Evolutionary conservation across 371 early-diverging fungal species (phyloP).

Genomic region (Mortierella sp.): DNA sequence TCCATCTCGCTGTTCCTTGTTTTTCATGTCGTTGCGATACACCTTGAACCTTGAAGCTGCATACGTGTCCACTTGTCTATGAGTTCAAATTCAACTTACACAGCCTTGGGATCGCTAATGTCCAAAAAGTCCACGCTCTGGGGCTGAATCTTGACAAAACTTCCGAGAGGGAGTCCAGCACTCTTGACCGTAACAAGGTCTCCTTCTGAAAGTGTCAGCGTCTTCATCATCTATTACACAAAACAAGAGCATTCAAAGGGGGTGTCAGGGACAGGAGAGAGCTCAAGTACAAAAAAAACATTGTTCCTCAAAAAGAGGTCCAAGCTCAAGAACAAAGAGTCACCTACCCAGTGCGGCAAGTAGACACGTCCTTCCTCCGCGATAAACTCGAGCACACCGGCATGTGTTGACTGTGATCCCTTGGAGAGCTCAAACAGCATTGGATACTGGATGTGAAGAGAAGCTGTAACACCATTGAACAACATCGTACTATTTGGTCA

Average conservation of each 20-base stretch:
- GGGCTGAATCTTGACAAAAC: slow-evolving; percentile 97
- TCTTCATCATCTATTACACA: slow-evolving; percentile 90
- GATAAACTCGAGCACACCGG: slow-evolving; percentile 99
- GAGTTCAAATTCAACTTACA: slow-evolving; percentile 66
- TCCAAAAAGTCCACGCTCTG: slow-evolving; percentile 98
- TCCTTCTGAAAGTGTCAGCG: slow-evolving; percentile 83
- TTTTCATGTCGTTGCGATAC: no score
- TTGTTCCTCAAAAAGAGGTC: not conserved
- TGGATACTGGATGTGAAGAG: slow-evolving; percentile 92
- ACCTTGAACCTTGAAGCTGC: no score
- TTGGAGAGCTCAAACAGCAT: slow-evolving; percentile 90
- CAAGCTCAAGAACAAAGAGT: not conserved
- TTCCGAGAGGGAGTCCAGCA: slow-evolving; percentile 87
- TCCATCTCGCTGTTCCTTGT: not conserved
- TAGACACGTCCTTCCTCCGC: slow-evolving; percentile 97
- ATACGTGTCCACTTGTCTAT: no score
- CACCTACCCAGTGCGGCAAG: slow-evolving; percentile 95
- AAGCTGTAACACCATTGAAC: slow-evolving; percentile 64
- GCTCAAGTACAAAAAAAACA: not conserved
- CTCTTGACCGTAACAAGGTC: slow-evolving; percentile 86
- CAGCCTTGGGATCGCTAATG: slow-evolving; percentile 97
- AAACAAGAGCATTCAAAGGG: not conserved
- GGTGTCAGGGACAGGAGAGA: not conserved
- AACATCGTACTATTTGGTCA: not conserved
- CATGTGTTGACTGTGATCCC: slow-evolving; percentile 80